Evolutionary conservation across 495 filamentous ascomycete genomes (phyloP), one percentile per base, ranked within the genome.

Genomic region (Penicillium arizonense): DNA sequence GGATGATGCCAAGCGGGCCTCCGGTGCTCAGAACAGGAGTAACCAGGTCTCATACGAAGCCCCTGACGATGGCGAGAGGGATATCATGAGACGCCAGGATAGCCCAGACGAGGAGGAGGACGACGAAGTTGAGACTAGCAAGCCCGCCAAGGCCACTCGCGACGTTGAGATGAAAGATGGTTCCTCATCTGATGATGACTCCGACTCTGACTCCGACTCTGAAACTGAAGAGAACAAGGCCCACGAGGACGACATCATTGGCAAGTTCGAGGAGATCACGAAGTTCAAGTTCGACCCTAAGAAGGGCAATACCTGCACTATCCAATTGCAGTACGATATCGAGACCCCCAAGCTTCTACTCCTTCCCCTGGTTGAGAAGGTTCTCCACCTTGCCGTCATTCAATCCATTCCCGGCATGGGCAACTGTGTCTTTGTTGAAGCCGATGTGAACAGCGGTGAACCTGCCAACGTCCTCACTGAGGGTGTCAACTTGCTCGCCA

Each of bases 1-100:
- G 49, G 91, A 88, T 52, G 93, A 97, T 66, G 91, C 91, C 41
- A 96, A 94, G 30, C 83, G 84, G 47, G 82, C 85, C 50, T 89
- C 90, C 68, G 81, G 86, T 59, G 80, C 76, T 47, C 81, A 84
- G 13, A 92, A 94, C 66, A 81, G 87, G 41, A 70, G 75, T 40
- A 88, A 96, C 70, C 88, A 85, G 32, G 83, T 92, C 7, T 90
- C 88, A 11, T 98, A 97, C 64, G 95, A 88, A 34, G 91, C 81
- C 6, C 91, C 91, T 28, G 93, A 97, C 61, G 93, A 96, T 28
- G 95, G 89, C 5, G 94, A 98, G 65, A 84, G 91, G 56, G 83
- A 71, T 16, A 86, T 93, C 57, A 71, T 87, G 38, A 61, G 56
- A n/a, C 61, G 58, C 12, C 69, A 71, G 77, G 71, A 75, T 64